Conservation (phyloP, 805 yeast genomes). For the Candida coleopterorum region DNA sequence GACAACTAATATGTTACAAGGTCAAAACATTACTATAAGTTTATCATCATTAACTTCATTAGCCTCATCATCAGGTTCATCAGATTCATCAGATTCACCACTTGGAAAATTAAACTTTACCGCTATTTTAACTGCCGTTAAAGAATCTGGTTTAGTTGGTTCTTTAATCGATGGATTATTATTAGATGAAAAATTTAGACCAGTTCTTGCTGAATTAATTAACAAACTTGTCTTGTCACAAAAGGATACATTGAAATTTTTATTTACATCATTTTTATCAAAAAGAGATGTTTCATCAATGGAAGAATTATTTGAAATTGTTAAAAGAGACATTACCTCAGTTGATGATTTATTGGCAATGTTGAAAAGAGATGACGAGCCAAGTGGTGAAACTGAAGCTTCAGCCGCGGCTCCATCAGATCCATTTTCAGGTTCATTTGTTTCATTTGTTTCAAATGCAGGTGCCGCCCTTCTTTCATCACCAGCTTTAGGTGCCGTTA, state of each 20-base stretch:
- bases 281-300: constrained; percentile 13
- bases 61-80: no score
- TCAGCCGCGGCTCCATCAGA: constrained; percentile 8
- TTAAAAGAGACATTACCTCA: constrained; percentile 10
- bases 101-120: constrained; percentile 15
- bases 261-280: constrained; percentile 19
- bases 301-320: constrained; percentile 3
- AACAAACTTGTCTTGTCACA: constrained; percentile 28
- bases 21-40: constrained; percentile 5
- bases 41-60: constrained; percentile 3
- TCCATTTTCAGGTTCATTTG: constrained; percentile 19
- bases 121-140: constrained; percentile 19
- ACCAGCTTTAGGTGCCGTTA: constrained; percentile 14
- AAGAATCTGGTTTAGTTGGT: constrained; percentile 31
- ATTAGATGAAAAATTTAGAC: constrained; percentile 29
- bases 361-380: background rate
- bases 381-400: constrained; percentile 8
- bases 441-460: constrained; percentile 24
- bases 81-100: constrained; percentile 1
- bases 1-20: constrained; percentile 20
- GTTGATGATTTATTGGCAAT: background rate
- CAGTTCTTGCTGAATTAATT: constrained; percentile 26
- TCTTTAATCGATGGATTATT: constrained; percentile 34
- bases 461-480: constrained; percentile 26
- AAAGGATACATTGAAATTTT: constrained; percentile 19